Percentiles rank a stretch among this genome's conserved stretches.
Conservation (phyloP, 2,329 filamentous ascomycete genomes). For the Ceratocystis harringtonii region DNA sequence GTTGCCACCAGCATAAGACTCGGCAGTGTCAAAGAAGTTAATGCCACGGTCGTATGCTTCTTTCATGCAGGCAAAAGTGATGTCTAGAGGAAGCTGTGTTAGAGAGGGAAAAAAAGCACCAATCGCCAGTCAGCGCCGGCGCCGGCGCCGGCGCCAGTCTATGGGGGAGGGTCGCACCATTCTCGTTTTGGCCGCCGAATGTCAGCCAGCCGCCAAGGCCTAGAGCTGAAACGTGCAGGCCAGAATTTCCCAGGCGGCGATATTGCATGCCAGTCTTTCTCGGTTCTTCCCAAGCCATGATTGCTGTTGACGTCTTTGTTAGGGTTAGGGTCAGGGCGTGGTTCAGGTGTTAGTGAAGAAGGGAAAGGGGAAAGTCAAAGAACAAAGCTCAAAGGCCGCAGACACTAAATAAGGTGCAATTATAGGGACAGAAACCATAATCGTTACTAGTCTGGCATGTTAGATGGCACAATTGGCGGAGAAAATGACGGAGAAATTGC, state of each 20-base stretch:
- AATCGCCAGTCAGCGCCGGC: no score
- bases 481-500: slow-evolving; percentile 21
- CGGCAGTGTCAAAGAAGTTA: slow-evolving; percentile 50
- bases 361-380: background rate
- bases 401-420: background rate
- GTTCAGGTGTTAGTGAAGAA: background rate
- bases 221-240: slow-evolving; percentile 47
- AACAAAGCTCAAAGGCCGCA: background rate
- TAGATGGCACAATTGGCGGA: slow-evolving; percentile 3
- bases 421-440: background rate
- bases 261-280: slow-evolving; percentile 32
- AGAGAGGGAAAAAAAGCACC: background rate
- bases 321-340: background rate
- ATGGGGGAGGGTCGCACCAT: background rate
- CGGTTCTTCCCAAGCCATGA: slow-evolving; percentile 31
- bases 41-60: slow-evolving; percentile 44
- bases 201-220: slow-evolving; percentile 52
- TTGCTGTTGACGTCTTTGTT: background rate
- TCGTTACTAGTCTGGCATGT: background rate
- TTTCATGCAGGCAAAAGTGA: slow-evolving; percentile 44
- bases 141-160: no score
- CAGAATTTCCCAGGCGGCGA: slow-evolving; percentile 34
- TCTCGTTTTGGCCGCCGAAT: slow-evolving; percentile 40
- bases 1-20: slow-evolving; percentile 42
- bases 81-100: slow-evolving; percentile 21